Conservation (phyloP, 2,329 filamentous ascomycete genomes). For the Monosporascus sp. region DNA sequence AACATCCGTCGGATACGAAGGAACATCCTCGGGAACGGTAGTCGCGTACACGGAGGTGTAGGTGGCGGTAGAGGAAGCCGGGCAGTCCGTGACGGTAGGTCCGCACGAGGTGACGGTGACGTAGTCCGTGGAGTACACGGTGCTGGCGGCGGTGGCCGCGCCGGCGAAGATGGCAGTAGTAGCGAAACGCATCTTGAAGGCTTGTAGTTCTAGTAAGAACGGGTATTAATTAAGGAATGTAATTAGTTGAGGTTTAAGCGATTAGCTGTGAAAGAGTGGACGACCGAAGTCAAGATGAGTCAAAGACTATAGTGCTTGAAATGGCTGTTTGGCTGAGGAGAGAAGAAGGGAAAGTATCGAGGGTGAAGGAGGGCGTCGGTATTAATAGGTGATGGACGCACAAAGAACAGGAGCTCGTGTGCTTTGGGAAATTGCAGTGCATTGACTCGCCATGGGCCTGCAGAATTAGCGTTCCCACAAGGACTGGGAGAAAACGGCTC, state of each 20-base stretch:
- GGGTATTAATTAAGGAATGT: constrained; percentile 30
- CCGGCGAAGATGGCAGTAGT: constrained; percentile 46
- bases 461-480: constrained; percentile 12
- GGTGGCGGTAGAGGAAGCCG: constrained; percentile 35
- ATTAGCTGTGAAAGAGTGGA: constrained; percentile 46
- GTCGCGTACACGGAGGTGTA: constrained; percentile 38
- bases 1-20: constrained; percentile 4
- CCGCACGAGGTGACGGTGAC: constrained; percentile 59
- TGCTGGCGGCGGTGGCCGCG: constrained; percentile 37
- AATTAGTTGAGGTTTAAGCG: constrained; percentile 16
- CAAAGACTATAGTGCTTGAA: constrained; percentile 32
- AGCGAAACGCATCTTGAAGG: constrained; percentile 60
- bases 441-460: constrained; percentile 15
- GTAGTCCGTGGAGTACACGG: constrained; percentile 54
- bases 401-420: constrained; percentile 23
- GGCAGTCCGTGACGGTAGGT: constrained; percentile 59
- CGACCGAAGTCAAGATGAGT: constrained; percentile 51
- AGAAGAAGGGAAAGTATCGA: constrained; percentile 19
- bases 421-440: constrained; percentile 27
- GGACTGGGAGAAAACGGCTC: not conserved
- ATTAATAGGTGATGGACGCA: constrained; percentile 38
- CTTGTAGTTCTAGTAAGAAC: constrained; percentile 25
- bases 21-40: constrained; percentile 18
- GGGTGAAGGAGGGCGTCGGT: constrained; percentile 32
- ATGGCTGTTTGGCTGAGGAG: constrained; percentile 41